These are phyloP conservation scores for Azolla pinnata DNA, from an alignment of 75 land plant species.

Conservation along the genomic window DNA sequence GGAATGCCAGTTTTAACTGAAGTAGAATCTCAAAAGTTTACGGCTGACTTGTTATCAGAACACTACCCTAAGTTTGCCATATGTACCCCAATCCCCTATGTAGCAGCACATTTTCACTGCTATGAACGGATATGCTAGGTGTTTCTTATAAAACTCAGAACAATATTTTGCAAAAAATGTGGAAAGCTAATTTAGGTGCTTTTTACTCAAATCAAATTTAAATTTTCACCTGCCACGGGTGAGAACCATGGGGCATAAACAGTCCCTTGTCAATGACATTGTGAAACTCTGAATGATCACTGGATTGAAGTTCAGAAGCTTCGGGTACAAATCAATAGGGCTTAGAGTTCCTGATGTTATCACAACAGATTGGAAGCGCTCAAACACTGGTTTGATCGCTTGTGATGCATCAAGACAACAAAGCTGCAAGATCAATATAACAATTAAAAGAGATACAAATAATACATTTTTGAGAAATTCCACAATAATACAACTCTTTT, in stretches of 20 bases:
- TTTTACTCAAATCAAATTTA: no score
- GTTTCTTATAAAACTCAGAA: no score
- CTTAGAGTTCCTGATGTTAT: conserved; percentile 97
- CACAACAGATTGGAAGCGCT: conserved; percentile 90
- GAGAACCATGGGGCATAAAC: conserved; percentile 98
- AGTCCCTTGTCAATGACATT: conserved; percentile 96
- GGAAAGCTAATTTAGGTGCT: neutral
- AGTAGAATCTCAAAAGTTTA: no score
- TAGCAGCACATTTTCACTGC: neutral
- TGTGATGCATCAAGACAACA: conserved; percentile 97
- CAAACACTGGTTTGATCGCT: conserved; percentile 97
- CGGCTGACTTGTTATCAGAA: no score
- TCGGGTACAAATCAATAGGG: conserved; percentile 96
- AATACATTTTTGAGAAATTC: no score
- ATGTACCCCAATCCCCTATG: no score
- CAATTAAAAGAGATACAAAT: neutral
- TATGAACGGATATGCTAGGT: no score
- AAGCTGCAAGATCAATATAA: conserved; percentile 46
- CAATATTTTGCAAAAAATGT: neutral
- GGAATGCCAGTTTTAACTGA: no score
- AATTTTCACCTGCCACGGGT: conserved; percentile 99
- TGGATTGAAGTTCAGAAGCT: conserved; percentile 92
- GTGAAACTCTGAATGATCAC: conserved; percentile 82
- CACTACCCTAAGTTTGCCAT: no score
- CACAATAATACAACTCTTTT: no score